Percentiles rank a stretch among this genome's conserved stretches.
phyloP scores from a whole-genome alignment of 2,329 filamentous ascomycete genomes.

The Diaporthe ilicicola region DNA sequence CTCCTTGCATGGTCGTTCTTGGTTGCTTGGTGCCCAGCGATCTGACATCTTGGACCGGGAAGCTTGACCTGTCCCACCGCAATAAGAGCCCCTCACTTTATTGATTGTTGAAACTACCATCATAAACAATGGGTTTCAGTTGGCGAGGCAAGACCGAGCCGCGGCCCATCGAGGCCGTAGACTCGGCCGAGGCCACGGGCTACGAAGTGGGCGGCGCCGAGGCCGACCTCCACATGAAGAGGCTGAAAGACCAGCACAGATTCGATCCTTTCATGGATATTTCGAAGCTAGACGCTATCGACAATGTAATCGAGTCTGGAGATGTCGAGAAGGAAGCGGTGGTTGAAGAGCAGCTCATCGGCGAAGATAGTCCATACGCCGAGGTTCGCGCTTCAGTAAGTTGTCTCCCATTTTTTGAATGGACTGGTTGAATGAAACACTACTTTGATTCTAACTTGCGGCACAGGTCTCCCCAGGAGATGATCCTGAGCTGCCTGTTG shows the following conservation, averaged over 20 bases:
- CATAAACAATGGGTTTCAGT: conserved; percentile 2
- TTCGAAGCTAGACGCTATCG: conserved; percentile 11
- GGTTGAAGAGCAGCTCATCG: conserved; percentile 22
- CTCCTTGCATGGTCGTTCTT: conserved; percentile 12
- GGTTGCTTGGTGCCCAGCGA: conserved; percentile 20
- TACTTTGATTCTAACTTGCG: not conserved
- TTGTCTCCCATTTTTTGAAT: not conserved
- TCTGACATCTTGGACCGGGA: not conserved
- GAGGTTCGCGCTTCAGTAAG: conserved; percentile 27
- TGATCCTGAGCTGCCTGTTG: conserved; percentile 10
- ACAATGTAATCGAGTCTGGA: conserved; percentile 5
- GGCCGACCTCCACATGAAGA: conserved; percentile 20
- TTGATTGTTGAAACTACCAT: not conserved
- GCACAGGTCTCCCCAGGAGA: conserved; percentile 4
- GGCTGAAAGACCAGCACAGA: conserved; percentile 21
- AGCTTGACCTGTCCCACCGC: not conserved
- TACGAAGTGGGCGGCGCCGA: conserved; percentile 16
- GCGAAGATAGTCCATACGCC: conserved; percentile 26
- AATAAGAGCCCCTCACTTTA: too few relatives aligned
- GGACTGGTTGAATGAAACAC: not conserved
- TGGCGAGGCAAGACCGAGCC: conserved; percentile 17
- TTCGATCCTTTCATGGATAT: conserved; percentile 21
- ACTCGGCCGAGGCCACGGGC: conserved; percentile 22
- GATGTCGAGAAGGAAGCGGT: conserved; percentile 17
- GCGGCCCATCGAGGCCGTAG: conserved; percentile 18